Conservation (phyloP, 306 rosid species). For the Morella rubra region DNA sequence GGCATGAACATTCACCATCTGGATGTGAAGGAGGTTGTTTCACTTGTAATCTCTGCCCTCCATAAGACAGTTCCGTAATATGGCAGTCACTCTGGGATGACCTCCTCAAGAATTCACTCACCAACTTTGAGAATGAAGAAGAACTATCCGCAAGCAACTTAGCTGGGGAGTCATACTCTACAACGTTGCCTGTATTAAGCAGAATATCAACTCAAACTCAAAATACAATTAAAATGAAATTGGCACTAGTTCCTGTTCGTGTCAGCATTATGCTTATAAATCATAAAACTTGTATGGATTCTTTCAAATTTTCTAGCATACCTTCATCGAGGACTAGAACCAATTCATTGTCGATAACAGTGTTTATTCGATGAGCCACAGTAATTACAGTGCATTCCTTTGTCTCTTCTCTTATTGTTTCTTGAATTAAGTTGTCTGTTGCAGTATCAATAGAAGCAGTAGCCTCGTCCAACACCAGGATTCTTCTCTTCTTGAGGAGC, state of each 20-base stretch:
- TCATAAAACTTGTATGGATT: too few relatives aligned
- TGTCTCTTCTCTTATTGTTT: conserved; percentile 72
- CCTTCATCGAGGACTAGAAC: conserved; percentile 87
- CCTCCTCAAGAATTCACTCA: conserved; percentile 67
- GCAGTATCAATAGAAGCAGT: conserved; percentile 89
- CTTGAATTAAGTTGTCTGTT: conserved; percentile 77
- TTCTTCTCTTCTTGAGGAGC: conserved; percentile 67
- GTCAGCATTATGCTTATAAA: not conserved
- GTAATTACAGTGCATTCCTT: conserved; percentile 77
- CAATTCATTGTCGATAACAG: conserved; percentile 78
- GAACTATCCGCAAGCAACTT: conserved; percentile 54
- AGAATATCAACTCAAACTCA: not conserved
- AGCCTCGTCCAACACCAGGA: conserved; percentile 88
- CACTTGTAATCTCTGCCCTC: not conserved
- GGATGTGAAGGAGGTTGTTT: not conserved
- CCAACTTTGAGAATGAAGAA: conserved; percentile 83
- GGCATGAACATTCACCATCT: not conserved
- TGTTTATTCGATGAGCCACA: conserved; percentile 85
- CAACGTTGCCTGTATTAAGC: conserved; percentile 55
- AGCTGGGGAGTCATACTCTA: conserved; percentile 67
- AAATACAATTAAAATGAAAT: not conserved
- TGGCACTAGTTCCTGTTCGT: not conserved
- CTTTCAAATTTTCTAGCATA: conserved; percentile 17
- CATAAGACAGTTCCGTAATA: conserved; percentile 11
- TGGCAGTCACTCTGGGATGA: conserved; percentile 42